Base-by-base conservation (phyloP, 768 basidiomycete genomes). In the Russula sp. region DNA sequence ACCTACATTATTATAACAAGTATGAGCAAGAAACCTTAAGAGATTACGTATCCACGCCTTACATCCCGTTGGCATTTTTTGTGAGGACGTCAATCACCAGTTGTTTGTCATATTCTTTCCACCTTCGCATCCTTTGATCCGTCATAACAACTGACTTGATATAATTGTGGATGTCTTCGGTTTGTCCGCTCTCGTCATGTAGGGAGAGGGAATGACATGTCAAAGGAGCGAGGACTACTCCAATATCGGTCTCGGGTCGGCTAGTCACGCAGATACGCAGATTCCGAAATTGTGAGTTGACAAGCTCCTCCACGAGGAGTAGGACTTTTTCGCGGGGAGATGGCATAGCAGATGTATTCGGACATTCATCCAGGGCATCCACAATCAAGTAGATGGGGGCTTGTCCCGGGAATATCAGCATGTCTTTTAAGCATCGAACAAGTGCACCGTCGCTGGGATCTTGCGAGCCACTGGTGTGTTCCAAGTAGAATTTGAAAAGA, bases 321-420 rank as follows among this genome's bases (percentile, higher is more conserved):
- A 56, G 41, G 8, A 56, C 32, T n/a, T 46, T 36, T 5, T 35
- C 20, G n/a, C 55, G 55, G 22, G 47, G 36, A 2, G 56, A 41
- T 9, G 20, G 36, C 7, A 39, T 5, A 7, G 20, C 36, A 9
- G 36, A 39, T 3, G 10, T 20, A 7, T 39, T 48, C 11, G 56
- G 22, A 38, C 56, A 58, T 58, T 58, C 56, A 3, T 58, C 56
- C 20, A 58, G 22, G 8, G 11, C 56, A 10, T 58, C 56, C 13
- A 58, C 7, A 16, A 58, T 39, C 3, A 58, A 8, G 47, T 58
- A 58, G 7, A 45, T n/a, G 3, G 56, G 35, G 6, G 55, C 43
- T 45, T 45, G 42, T 45, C 55, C 55, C 4, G 32, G 34, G 1
- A 34, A 1, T 8, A 20, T 38, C 11, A 47, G 14, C 8, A 47